Percentiles rank a stretch among this genome's conserved stretches.
These are phyloP conservation scores for Rickenella mellea DNA, from an alignment of 768 basidiomycete species.

Conservation along the genomic window DNA sequence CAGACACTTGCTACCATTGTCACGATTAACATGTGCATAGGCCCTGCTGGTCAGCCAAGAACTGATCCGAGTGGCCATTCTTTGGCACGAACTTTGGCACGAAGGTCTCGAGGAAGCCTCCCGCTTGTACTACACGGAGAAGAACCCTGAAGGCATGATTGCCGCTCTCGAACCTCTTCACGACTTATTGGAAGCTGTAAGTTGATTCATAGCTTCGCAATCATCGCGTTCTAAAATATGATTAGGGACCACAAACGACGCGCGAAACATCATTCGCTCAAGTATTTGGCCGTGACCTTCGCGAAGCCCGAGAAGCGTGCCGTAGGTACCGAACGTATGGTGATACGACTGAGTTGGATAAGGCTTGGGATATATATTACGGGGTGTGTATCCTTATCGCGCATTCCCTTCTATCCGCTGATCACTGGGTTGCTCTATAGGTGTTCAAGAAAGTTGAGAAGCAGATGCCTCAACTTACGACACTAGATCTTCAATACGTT, in stretches of 20 bases:
- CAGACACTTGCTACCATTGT: not conserved
- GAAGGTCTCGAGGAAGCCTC: conserved; percentile 98
- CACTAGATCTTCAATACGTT: conserved; percentile 93
- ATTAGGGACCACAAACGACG: conserved; percentile 84
- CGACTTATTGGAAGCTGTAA: conserved; percentile 78
- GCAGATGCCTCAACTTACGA: conserved; percentile 79
- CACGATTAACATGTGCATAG: conserved; percentile 23
- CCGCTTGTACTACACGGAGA: conserved; percentile 90
- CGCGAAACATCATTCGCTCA: conserved; percentile 94
- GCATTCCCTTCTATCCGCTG: not conserved
- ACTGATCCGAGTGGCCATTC: conserved; percentile 91
- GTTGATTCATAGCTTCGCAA: conserved; percentile 12
- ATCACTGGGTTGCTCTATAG: conserved; percentile 25
- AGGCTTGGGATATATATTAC: conserved; percentile 99
- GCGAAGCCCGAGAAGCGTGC: conserved; percentile 87
- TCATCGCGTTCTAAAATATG: not conserved
- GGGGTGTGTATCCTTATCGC: conserved; percentile 41
- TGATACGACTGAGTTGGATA: conserved; percentile 84
- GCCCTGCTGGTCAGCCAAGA: conserved; percentile 87
- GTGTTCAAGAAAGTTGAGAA: conserved; percentile 97
- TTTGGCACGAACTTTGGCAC: conserved; percentile 99
- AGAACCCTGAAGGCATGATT: conserved; percentile 97
- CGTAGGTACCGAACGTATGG: conserved; percentile 78
- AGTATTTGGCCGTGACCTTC: conserved; percentile 85
- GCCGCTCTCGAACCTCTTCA: conserved; percentile 86